phyloP scores from a whole-genome alignment of 768 basidiomycete genomes.

The Kwoniella sp. region DNA sequence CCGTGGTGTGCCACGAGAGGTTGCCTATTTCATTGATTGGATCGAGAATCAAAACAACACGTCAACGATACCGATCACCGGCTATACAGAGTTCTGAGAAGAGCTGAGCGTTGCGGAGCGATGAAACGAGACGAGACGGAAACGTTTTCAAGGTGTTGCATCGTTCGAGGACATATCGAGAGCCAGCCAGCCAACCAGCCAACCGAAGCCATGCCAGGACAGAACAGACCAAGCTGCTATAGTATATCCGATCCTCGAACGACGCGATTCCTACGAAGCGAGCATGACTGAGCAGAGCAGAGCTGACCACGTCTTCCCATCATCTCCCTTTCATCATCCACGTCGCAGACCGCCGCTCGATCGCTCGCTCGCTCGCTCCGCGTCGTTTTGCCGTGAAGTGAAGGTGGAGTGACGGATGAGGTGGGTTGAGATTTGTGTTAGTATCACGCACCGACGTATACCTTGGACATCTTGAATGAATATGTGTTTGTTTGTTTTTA shows the following conservation, averaged over 20 bases:
- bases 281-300: not conserved
- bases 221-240: not conserved
- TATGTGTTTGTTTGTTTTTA: not conserved
- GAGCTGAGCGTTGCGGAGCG: not conserved
- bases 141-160: slow-evolving; percentile 15
- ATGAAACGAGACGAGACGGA: too few relatives aligned
- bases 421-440: not conserved
- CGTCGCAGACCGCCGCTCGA: too few relatives aligned
- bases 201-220: slow-evolving; percentile 3
- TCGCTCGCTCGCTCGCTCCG: not conserved
- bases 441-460: slow-evolving; percentile 54
- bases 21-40: slow-evolving; percentile 42
- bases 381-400: not conserved
- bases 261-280: slow-evolving; percentile 6
- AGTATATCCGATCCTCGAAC: slow-evolving; percentile 8
- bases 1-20: slow-evolving; percentile 68
- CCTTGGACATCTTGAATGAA: slow-evolving; percentile 41
- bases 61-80: slow-evolving; percentile 19
- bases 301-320: not conserved
- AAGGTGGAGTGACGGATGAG: not conserved
- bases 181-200: not conserved
- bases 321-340: not conserved
- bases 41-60: slow-evolving; percentile 7
- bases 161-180: slow-evolving; percentile 19
- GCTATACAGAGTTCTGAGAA: not conserved